These are phyloP conservation scores for Pulveroboletus sp. DNA, from an alignment of 768 basidiomycete genomes.

Conservation along the genomic window DNA sequence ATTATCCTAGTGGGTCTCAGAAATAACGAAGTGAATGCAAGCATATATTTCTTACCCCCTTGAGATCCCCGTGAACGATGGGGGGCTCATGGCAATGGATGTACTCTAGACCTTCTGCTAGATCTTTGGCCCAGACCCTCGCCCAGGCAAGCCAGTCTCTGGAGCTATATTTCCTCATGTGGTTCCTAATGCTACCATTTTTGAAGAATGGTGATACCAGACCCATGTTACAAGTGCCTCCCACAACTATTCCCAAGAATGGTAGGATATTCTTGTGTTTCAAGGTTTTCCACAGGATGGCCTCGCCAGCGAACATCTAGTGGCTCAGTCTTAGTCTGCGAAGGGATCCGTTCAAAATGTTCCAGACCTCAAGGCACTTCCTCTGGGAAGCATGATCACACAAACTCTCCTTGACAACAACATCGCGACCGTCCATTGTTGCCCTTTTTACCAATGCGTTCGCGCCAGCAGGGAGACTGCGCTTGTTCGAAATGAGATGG, in stretches of 20 bases:
- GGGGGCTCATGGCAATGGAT: constrained; percentile 23
- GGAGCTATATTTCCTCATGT: background rate
- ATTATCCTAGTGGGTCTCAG: constrained; percentile 19
- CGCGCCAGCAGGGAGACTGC: constrained; percentile 8
- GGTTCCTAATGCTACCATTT: constrained; percentile 16
- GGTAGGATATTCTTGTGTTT: constrained; percentile 25
- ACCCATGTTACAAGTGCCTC: constrained; percentile 9
- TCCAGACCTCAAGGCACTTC: constrained; percentile 13
- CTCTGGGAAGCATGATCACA: background rate
- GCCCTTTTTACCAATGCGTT: constrained; percentile 21
- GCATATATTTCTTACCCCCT: constrained; percentile 25
- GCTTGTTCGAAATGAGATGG: background rate
- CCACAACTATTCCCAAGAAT: constrained; percentile 18
- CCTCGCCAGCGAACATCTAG: constrained; percentile 24
- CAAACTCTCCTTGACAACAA: constrained; percentile 26
- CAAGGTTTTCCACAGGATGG: constrained; percentile 26
- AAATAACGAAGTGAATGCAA: background rate
- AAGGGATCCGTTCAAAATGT: background rate
- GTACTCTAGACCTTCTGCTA: constrained; percentile 21
- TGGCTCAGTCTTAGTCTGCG: background rate
- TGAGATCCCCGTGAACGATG: constrained; percentile 40
- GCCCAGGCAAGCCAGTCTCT: constrained; percentile 6
- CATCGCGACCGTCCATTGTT: constrained; percentile 4
- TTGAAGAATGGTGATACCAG: constrained; percentile 23
- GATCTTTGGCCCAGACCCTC: constrained; percentile 7